Conservation (phyloP, 305 asterid species). For the Fraxinus platypoda region DNA sequence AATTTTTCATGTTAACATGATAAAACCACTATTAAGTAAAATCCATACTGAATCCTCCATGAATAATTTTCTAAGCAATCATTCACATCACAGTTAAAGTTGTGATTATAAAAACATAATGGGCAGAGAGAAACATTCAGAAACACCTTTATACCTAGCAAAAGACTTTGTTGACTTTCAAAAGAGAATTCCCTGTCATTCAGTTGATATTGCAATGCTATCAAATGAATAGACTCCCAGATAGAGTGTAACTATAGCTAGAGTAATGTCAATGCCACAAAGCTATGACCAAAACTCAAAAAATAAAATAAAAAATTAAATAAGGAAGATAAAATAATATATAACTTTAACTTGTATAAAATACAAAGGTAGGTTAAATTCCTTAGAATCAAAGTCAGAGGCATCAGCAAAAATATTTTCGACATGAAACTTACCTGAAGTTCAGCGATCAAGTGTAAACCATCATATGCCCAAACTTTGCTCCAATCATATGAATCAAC, state of each 20-base stretch:
- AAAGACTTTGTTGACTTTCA: not conserved
- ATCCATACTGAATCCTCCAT: not conserved
- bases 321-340: not conserved
- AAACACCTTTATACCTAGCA: not conserved
- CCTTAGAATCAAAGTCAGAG: constrained; percentile 37
- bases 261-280: not conserved
- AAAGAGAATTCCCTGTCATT: not conserved
- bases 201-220: not conserved
- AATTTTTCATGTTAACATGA: not conserved
- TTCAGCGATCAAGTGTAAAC: constrained; percentile 71
- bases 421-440: constrained; percentile 62
- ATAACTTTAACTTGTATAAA: not conserved
- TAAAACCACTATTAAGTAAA: not conserved
- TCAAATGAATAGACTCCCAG: not conserved
- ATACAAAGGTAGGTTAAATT: not conserved
- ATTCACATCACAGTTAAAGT: not conserved
- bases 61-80: not conserved
- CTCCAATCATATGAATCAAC: not conserved
- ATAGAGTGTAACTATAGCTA: not conserved
- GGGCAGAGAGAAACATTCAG: not conserved
- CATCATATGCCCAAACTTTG: constrained; percentile 50
- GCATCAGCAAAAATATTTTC: constrained; percentile 54
- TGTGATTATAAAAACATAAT: not conserved
- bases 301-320: not conserved
- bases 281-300: not conserved